Base-by-base conservation (phyloP, 495 filamentous ascomycete genomes). In the Bacidia gigantensis region DNA sequence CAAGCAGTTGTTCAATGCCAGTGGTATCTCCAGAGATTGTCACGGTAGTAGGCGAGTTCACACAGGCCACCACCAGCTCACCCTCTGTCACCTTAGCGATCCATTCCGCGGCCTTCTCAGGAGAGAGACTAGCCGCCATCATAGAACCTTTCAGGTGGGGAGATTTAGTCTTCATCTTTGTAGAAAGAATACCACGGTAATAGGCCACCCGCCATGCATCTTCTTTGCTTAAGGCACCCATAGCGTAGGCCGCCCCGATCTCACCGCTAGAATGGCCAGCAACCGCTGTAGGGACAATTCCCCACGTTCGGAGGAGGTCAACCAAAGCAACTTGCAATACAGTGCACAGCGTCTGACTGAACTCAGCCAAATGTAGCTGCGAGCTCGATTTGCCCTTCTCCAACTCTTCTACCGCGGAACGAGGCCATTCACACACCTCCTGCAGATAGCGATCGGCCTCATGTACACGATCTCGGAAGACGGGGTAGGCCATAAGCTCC, bases 211-310 rank as follows among this genome's bases (percentile, higher is more conserved):
- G 52, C 32, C 60, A 41, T 0, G 70, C 69, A 46, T 58, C 59
- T 17, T 58, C 56, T 1, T 39, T 46, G 0, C 53, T 55, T 0
- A 72, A 46, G 25, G 45, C 46, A 1, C 66, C 69, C 1, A 58
- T 53, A 7, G 56, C 55, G 55, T 67, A 62, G 3, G 65, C 64
- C 2, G 60, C 65, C 2, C 58, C 69, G 9, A 74, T 70, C 49
- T 74, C 69, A 2, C 72, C 70, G 18, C 60, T 63, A 0, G 71
- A 74, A 46, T 74, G 71, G 0, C 71, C 68, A 3, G 49, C 58
- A 0, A 72, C 64, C 1, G 46, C 57, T 1, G 20, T 41, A 2
- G 72, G 66, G 0, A 35, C 53, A 14, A 74, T 54, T 0, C 50
- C 50, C 63, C 65, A 69, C 42, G 50, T 54, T 0, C 46, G 35